Conservation (phyloP, 805 yeast species). For the Ogataea salicorniae region DNA sequence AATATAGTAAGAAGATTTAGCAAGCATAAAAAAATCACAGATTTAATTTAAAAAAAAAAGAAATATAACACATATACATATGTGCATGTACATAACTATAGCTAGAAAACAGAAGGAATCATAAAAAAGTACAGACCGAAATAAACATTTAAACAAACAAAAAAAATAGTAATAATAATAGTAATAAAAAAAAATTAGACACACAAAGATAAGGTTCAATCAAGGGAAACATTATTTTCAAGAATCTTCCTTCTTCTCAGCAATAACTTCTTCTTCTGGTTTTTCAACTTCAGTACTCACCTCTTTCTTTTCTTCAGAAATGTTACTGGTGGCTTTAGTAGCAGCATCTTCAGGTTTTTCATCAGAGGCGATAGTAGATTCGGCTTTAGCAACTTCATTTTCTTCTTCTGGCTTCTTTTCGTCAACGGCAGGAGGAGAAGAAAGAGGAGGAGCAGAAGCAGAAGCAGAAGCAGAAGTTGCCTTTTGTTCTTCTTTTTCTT, state of each 20-base stretch:
- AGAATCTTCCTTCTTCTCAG: neutral
- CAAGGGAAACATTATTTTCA: too few species aligned
- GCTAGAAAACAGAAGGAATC: too few species aligned
- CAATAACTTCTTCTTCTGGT: neutral
- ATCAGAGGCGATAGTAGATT: too few species aligned
- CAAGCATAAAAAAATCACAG: too few species aligned
- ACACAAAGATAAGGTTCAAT: too few species aligned
- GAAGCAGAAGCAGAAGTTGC: neutral
- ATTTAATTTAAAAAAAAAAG: too few species aligned
- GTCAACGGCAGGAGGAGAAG: neutral
- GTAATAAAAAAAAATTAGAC: neutral
- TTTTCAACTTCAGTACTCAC: neutral
- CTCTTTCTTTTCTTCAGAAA: neutral
- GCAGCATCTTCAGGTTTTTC: neutral
- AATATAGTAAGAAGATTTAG: too few species aligned
- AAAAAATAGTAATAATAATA: neutral
- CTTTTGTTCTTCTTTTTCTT: neutral
- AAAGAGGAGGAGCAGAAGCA: too few species aligned
- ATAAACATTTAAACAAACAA: neutral
- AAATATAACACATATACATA: too few species aligned
- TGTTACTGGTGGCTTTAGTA: too few species aligned
- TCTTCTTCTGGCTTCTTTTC: neutral
- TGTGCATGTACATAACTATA: too few species aligned
- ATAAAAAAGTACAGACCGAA: too few species aligned
- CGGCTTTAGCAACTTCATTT: neutral